phyloP scores from a whole-genome alignment of 2,329 filamentous ascomycete species.

The Ilyonectria robusta region DNA sequence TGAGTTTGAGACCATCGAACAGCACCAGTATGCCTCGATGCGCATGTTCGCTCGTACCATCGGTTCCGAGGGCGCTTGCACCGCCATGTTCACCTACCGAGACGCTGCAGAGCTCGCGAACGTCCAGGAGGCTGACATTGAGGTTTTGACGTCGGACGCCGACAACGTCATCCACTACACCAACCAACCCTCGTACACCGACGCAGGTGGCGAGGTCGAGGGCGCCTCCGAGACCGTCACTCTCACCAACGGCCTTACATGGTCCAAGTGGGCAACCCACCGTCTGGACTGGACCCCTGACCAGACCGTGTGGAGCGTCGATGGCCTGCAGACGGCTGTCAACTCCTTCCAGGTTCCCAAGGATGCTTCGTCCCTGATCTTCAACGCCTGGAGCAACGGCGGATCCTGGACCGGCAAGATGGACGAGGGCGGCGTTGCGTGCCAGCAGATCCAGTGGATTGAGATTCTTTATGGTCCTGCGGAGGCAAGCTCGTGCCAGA shows the following conservation, averaged over 20 bases:
- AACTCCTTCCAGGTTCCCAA: slow-evolving; percentile 69
- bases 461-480: slow-evolving; percentile 67
- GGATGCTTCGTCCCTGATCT: slow-evolving; percentile 63
- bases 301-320: slow-evolving; percentile 68
- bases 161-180: slow-evolving; percentile 65
- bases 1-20: slow-evolving; percentile 59
- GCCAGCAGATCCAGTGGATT: slow-evolving; percentile 72
- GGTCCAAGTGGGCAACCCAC: slow-evolving; percentile 70
- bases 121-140: slow-evolving; percentile 66
- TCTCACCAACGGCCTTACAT: slow-evolving; percentile 58
- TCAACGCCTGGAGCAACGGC: slow-evolving; percentile 74
- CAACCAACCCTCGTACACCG: slow-evolving; percentile 68
- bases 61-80: slow-evolving; percentile 63
- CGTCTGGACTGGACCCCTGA: slow-evolving; percentile 71
- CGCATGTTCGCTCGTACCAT: slow-evolving; percentile 64
- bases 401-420: slow-evolving; percentile 71
- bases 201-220: slow-evolving; percentile 59
- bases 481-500: slow-evolving; percentile 33
- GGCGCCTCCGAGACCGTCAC: slow-evolving; percentile 61
- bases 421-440: slow-evolving; percentile 62
- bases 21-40: slow-evolving; percentile 51
- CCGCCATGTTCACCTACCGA: slow-evolving; percentile 66
- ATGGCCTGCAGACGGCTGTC: slow-evolving; percentile 62
- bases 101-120: slow-evolving; percentile 50
- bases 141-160: slow-evolving; percentile 63